Conservation (phyloP, 371 early-diverging fungal genomes). For the Smittium culicis region DNA sequence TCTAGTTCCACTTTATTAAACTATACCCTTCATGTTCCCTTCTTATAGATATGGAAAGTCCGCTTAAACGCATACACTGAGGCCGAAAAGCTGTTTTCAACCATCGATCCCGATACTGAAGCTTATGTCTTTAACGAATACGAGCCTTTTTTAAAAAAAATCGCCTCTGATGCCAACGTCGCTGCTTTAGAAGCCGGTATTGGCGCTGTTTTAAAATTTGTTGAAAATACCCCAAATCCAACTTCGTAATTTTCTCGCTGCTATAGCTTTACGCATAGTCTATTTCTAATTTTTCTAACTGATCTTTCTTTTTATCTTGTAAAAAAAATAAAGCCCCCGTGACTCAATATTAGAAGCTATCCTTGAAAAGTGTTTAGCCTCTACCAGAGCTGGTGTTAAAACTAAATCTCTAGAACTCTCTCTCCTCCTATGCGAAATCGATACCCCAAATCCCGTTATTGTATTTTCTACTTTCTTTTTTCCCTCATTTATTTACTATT, state of each 20-base stretch:
- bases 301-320: neutral
- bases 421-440: constrained; percentile 73
- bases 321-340: constrained; percentile 36
- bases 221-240: constrained; percentile 68
- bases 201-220: constrained; percentile 52
- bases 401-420: constrained; percentile 62
- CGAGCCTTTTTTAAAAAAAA: constrained; percentile 55
- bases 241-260: constrained; percentile 35
- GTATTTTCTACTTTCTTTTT: constrained; percentile 31
- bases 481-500: constrained; percentile 3
- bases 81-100: constrained; percentile 49
- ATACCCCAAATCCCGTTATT: constrained; percentile 65
- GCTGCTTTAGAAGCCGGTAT: constrained; percentile 86
- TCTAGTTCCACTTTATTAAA: neutral
- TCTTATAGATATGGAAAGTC: constrained; percentile 79
- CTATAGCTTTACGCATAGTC: neutral
- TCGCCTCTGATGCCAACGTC: constrained; percentile 73
- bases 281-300: neutral
- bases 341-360: constrained; percentile 59
- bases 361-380: constrained; percentile 77
- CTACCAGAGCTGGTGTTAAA: constrained; percentile 67
- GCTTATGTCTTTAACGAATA: constrained; percentile 48
- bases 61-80: constrained; percentile 77
- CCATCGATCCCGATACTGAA: constrained; percentile 42
- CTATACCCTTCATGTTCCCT: constrained; percentile 7